Evolutionary conservation across 1,284 basidiomycete species (phyloP).

Genomic region (Ceratobasidium papillatum): DNA sequence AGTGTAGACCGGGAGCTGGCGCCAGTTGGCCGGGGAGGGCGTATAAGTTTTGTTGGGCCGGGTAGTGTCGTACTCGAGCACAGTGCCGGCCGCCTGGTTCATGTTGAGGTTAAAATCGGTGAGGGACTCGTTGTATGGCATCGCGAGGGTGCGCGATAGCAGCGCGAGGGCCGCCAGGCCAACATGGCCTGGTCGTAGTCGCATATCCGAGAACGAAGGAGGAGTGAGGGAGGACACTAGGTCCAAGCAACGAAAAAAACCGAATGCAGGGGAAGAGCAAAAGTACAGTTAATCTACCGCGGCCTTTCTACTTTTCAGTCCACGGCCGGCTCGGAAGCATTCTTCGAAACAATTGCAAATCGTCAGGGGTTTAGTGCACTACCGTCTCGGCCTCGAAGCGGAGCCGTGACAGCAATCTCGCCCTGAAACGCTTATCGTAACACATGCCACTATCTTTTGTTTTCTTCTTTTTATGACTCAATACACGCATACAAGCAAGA

Average conservation of each 20-base stretch:
- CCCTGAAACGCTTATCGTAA: conserved; percentile 10
- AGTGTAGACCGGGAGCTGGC: conserved; percentile 83
- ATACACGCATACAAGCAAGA: not conserved
- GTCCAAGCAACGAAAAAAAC: too few species aligned
- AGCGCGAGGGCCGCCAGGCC: conserved; percentile 36
- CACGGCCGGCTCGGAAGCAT: not conserved
- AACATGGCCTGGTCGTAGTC: conserved; percentile 26
- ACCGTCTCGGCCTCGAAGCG: conserved; percentile 4
- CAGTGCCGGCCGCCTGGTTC: conserved; percentile 76
- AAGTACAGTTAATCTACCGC: not conserved
- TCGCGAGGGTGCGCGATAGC: conserved; percentile 37
- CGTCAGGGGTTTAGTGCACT: not conserved
- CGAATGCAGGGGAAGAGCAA: not conserved
- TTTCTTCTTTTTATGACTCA: not conserved
- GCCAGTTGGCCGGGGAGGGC: conserved; percentile 85
- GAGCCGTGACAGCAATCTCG: not conserved
- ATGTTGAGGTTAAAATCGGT: conserved; percentile 84
- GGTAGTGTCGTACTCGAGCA: conserved; percentile 73
- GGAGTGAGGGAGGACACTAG: conserved; percentile 1
- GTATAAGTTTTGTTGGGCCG: conserved; percentile 74
- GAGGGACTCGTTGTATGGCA: conserved; percentile 73
- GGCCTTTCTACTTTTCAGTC: conserved; percentile 1
- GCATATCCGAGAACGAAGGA: not conserved
- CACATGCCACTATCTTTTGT: not conserved
- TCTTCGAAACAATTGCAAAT: not conserved